Evolutionary conservation across 169 alveolate species (phyloP).

Genomic region (Miamiensis avidus): DNA sequence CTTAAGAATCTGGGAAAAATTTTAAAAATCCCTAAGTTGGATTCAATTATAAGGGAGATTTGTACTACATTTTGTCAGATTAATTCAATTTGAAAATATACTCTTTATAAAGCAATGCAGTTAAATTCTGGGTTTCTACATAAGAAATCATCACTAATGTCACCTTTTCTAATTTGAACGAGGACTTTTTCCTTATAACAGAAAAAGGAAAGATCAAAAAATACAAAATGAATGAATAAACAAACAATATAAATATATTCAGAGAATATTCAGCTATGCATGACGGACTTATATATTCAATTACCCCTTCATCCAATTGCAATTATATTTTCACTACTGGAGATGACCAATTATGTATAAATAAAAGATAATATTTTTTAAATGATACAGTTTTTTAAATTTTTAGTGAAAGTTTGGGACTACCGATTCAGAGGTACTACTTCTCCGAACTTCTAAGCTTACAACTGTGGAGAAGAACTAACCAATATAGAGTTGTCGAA

Average conservation of each 20-base stretch:
- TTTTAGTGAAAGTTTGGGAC: constrained; percentile 1
- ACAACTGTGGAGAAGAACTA: constrained; percentile 18
- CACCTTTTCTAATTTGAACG: not conserved
- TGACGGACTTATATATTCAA: not conserved
- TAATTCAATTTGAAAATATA: not conserved
- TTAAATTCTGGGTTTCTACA: not conserved
- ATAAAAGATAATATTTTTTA: too few relatives aligned
- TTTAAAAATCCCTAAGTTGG: not conserved
- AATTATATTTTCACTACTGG: constrained; percentile 10
- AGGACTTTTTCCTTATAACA: constrained; percentile 4
- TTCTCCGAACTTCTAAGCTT: constrained; percentile 11
- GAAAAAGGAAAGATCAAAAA: constrained; percentile 7
- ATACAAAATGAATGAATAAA: constrained; percentile 2
- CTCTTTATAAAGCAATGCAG: not conserved
- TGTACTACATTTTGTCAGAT: not conserved
- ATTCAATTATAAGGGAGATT: not conserved
- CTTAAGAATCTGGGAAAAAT: not conserved
- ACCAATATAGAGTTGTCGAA: not conserved
- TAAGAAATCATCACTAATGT: not conserved
- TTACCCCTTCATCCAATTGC: not conserved
- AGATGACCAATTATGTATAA: constrained; percentile 1
- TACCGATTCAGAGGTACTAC: constrained; percentile 22
- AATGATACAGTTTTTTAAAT: not conserved
- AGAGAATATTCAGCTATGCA: constrained; percentile 10
- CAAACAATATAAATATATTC: constrained; percentile 7